Percentiles rank a stretch among this genome's conserved stretches.
Conservation (phyloP, 768 basidiomycete genomes). For the Kwoniella botswanensis region DNA sequence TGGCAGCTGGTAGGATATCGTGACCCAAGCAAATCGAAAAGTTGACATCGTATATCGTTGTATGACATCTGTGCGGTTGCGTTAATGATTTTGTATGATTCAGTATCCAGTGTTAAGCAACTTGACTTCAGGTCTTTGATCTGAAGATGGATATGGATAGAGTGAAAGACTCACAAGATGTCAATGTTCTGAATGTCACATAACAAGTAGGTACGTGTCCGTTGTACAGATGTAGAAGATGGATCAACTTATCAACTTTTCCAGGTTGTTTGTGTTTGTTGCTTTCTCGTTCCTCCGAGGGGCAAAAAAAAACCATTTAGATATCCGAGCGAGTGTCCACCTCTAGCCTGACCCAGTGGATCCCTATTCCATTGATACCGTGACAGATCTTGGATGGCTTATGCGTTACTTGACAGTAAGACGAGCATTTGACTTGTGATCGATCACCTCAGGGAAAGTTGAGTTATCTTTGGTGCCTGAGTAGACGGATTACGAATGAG, state of each 20-base stretch:
- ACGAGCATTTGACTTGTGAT: too few relatives aligned
- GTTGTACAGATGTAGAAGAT: neutral
- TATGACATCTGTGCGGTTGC: neutral
- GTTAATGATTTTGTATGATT: neutral
- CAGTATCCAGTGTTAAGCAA: neutral
- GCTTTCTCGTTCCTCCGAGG: neutral
- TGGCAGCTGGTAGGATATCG: too few relatives aligned
- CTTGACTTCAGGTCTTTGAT: neutral
- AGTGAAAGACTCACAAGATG: too few relatives aligned
- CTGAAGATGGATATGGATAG: too few relatives aligned
- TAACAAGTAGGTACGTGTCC: neutral
- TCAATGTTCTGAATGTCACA: neutral
- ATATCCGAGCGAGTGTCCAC: neutral
- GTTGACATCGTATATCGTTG: neutral
- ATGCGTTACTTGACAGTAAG: too few relatives aligned
- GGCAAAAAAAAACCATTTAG: neutral
- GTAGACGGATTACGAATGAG: neutral
- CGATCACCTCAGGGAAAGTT: neutral
- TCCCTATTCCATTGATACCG: too few relatives aligned
- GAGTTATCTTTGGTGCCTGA: neutral
- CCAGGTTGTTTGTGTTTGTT: neutral
- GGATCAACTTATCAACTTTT: neutral
- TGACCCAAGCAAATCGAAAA: neutral
- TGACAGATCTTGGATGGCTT: too few relatives aligned
- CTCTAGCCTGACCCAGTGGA: neutral